Conservation (phyloP, 805 yeast genomes). For the Ogataea kodamae region DNA sequence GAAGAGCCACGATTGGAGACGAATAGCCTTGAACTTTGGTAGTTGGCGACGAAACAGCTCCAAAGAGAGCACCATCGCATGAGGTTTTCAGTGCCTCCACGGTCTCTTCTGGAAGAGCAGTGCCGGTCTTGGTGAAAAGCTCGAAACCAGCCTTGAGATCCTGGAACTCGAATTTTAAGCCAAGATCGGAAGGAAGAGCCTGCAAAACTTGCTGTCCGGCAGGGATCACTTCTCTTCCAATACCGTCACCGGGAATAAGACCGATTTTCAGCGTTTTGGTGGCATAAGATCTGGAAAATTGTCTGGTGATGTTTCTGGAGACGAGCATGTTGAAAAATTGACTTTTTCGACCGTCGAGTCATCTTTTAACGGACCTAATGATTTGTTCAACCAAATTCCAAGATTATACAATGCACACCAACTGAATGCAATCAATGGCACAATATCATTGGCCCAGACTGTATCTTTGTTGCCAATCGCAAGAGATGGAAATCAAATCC, state of each 20-base stretch:
- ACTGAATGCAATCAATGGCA: too few species aligned
- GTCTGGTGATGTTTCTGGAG: slow-evolving; percentile 8
- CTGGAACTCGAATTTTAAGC: slow-evolving; percentile 79
- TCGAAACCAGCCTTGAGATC: slow-evolving; percentile 93
- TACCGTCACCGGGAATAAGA: slow-evolving; percentile 97
- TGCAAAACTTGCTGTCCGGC: slow-evolving; percentile 89
- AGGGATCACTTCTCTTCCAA: slow-evolving; percentile 96
- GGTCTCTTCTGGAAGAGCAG: slow-evolving; percentile 92
- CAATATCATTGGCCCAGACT: too few species aligned
- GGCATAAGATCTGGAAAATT: slow-evolving; percentile 17
- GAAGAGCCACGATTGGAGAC: slow-evolving; percentile 97
- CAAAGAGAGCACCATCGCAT: slow-evolving; percentile 97
- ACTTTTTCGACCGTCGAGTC: slow-evolving; percentile 4
- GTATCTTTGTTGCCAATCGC: too few species aligned
- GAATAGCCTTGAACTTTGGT: slow-evolving; percentile 94
- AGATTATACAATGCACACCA: too few species aligned
- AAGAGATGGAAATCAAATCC: too few species aligned
- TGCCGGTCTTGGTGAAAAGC: slow-evolving; percentile 89
- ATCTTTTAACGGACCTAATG: too few species aligned
- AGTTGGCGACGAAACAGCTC: slow-evolving; percentile 95
- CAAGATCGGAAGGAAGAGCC: slow-evolving; percentile 71
- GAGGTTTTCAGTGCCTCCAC: slow-evolving; percentile 69
- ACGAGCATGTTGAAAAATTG: slow-evolving; percentile 7
- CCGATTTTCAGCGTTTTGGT: slow-evolving; percentile 53
- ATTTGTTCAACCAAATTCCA: too few species aligned